Evolutionary conservation across 2,329 filamentous ascomycete species (phyloP).

Genomic region (Botrytis porri): DNA sequence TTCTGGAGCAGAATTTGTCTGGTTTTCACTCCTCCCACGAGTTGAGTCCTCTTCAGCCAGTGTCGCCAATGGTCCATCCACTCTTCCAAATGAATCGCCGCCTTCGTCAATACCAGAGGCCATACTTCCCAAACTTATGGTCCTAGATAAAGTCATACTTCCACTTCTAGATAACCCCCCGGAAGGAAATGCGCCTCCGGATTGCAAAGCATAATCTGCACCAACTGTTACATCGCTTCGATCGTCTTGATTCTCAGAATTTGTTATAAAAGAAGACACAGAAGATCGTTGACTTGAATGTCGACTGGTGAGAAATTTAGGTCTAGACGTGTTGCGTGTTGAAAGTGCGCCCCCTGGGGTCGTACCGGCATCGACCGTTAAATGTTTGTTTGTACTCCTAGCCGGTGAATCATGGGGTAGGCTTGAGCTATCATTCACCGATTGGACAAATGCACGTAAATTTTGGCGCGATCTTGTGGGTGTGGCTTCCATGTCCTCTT

Average conservation of each 20-base stretch:
- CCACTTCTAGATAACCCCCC: slow-evolving; percentile 48
- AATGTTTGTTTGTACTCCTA: slow-evolving; percentile 32
- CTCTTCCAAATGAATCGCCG: slow-evolving; percentile 36
- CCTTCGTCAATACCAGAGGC: slow-evolving; percentile 67
- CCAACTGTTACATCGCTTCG: slow-evolving; percentile 70
- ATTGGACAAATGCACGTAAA: slow-evolving; percentile 21
- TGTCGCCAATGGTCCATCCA: slow-evolving; percentile 51
- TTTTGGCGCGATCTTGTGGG: slow-evolving; percentile 27
- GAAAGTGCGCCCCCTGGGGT: slow-evolving; percentile 47
- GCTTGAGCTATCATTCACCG: slow-evolving; percentile 29
- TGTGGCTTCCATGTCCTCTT: slow-evolving; percentile 30
- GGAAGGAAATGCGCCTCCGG: slow-evolving; percentile 69
- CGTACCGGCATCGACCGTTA: slow-evolving; percentile 44
- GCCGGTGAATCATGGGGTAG: slow-evolving; percentile 40
- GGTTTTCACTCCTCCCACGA: slow-evolving; percentile 45
- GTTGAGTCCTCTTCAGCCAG: slow-evolving; percentile 57
- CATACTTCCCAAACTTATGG: slow-evolving; percentile 87
- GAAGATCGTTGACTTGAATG: slow-evolving; percentile 58
- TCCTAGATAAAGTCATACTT: slow-evolving; percentile 62
- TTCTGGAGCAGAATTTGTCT: slow-evolving; percentile 49
- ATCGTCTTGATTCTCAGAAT: slow-evolving; percentile 51
- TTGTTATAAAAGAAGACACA: slow-evolving; percentile 56
- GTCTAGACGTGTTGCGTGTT: slow-evolving; percentile 43
- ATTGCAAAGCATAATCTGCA: slow-evolving; percentile 78
- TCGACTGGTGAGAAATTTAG: slow-evolving; percentile 55